These are phyloP conservation scores for Lepiota venenata DNA, from an alignment of 768 basidiomycete genomes.

Conservation along the genomic window DNA sequence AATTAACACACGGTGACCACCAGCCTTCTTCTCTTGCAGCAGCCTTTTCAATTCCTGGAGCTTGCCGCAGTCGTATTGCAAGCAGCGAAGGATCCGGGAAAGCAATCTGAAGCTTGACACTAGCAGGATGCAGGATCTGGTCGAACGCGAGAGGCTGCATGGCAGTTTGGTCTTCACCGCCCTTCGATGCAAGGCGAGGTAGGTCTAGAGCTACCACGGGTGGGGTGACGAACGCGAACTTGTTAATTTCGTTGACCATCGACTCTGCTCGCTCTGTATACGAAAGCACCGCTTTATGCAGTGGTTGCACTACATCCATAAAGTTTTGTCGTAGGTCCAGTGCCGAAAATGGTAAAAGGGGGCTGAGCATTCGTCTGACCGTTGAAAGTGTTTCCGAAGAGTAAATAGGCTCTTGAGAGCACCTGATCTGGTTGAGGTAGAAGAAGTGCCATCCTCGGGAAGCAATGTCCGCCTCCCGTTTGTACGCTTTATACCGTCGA, in stretches of 20 bases:
- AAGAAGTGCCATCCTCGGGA: conserved; percentile 67
- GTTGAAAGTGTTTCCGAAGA: conserved; percentile 43
- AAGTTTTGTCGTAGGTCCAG: conserved; percentile 34
- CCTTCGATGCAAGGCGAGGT: conserved; percentile 56
- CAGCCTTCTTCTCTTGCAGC: conserved; percentile 79
- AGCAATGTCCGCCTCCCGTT: conserved; percentile 46
- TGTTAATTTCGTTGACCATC: conserved; percentile 51
- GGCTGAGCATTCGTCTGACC: conserved; percentile 33
- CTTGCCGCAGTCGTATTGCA: conserved; percentile 97
- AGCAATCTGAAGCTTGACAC: conserved; percentile 86
- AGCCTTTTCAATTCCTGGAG: conserved; percentile 80
- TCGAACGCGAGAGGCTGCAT: conserved; percentile 54
- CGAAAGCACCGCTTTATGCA: conserved; percentile 59
- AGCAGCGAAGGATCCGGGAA: conserved; percentile 86
- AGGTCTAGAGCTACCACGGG: conserved; percentile 74
- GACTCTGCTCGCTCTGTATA: conserved; percentile 55
- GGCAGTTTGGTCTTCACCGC: conserved; percentile 24
- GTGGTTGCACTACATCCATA: conserved; percentile 37
- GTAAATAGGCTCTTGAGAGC: conserved; percentile 44
- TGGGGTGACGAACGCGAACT: conserved; percentile 82
- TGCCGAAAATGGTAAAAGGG: conserved; percentile 50
- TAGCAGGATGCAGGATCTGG: conserved; percentile 60
- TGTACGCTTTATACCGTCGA: conserved; percentile 45
- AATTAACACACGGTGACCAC: conserved; percentile 87
- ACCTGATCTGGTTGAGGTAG: conserved; percentile 74